Conservation (phyloP, 768 basidiomycete species). For the Tephrocybe rancida region DNA sequence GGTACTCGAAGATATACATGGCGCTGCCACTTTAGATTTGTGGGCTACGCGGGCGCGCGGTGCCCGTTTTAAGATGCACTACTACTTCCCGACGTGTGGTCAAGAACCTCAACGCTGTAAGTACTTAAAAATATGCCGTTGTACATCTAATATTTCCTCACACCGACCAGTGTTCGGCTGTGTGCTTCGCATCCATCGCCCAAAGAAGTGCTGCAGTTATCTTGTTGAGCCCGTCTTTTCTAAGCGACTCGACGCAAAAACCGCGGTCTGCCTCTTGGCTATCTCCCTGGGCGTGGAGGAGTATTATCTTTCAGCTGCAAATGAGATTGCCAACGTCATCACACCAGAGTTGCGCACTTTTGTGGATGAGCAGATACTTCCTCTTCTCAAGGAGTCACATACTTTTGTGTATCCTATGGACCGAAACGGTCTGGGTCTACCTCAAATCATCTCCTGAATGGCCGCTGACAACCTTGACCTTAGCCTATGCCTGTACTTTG, state of each 20-base stretch:
- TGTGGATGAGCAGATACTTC: conserved; percentile 46
- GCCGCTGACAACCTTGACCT: not conserved
- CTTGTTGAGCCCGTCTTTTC: conserved; percentile 65
- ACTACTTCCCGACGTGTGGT: conserved; percentile 34
- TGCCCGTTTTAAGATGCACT: conserved; percentile 41
- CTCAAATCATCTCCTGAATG: not conserved
- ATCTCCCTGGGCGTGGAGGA: conserved; percentile 63
- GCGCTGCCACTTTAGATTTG: conserved; percentile 53
- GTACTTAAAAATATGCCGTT: conserved; percentile 19
- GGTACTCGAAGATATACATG: conserved; percentile 53
- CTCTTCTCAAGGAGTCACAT: conserved; percentile 38
- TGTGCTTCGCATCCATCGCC: conserved; percentile 58
- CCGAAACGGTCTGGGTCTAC: conserved; percentile 50
- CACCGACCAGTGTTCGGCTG: conserved; percentile 40
- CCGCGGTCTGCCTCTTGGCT: conserved; percentile 65
- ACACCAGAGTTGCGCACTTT: conserved; percentile 46
- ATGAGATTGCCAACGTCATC: conserved; percentile 46
- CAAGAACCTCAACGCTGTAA: conserved; percentile 44
- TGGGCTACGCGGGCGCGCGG: conserved; percentile 56
- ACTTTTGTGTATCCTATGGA: conserved; percentile 44
- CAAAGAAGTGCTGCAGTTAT: conserved; percentile 54
- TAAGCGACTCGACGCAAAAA: conserved; percentile 67
- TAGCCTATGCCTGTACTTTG: conserved; percentile 61
- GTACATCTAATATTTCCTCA: not conserved
- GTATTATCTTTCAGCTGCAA: conserved; percentile 50